Evolutionary conservation across 2,329 filamentous ascomycete genomes (phyloP).

Genomic region (Cercospora zeae-maydis): DNA sequence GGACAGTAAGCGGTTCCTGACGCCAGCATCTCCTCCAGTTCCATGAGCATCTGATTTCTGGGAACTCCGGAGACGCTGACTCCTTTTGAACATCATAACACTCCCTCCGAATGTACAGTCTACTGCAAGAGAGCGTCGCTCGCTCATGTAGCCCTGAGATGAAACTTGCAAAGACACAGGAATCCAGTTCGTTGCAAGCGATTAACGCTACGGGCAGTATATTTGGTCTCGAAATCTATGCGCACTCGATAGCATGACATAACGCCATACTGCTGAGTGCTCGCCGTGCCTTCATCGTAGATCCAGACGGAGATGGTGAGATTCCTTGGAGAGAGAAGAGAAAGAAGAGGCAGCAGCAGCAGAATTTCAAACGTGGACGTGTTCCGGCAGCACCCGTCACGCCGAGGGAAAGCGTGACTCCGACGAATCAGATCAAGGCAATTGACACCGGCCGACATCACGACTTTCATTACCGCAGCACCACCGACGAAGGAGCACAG

Average conservation of each 20-base stretch:
- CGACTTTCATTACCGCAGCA: conserved; percentile 26
- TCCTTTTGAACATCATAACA: neutral
- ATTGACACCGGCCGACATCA: conserved; percentile 24
- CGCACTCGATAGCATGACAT: conserved; percentile 30
- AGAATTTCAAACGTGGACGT: neutral
- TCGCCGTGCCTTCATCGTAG: conserved; percentile 33
- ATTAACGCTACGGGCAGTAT: conserved; percentile 50
- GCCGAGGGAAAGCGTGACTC: neutral
- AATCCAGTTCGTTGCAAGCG: conserved; percentile 32
- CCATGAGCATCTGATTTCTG: neutral
- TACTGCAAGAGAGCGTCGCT: neutral
- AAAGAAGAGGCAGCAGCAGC: conserved; percentile 2
- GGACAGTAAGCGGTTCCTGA: neutral
- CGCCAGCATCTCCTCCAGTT: neutral
- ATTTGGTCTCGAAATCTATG: conserved; percentile 45
- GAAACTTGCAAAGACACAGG: conserved; percentile 39
- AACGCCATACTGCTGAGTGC: conserved; percentile 31
- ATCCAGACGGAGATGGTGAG: conserved; percentile 34
- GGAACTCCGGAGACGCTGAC: neutral
- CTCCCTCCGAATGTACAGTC: neutral
- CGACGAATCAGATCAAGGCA: neutral
- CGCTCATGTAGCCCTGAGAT: conserved; percentile 51
- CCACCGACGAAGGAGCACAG: neutral
- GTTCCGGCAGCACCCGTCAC: neutral
- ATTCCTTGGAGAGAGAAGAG: conserved; percentile 25